phyloP scores from a whole-genome alignment of 306 rosid genomes.

The Ormosia emarginata region DNA sequence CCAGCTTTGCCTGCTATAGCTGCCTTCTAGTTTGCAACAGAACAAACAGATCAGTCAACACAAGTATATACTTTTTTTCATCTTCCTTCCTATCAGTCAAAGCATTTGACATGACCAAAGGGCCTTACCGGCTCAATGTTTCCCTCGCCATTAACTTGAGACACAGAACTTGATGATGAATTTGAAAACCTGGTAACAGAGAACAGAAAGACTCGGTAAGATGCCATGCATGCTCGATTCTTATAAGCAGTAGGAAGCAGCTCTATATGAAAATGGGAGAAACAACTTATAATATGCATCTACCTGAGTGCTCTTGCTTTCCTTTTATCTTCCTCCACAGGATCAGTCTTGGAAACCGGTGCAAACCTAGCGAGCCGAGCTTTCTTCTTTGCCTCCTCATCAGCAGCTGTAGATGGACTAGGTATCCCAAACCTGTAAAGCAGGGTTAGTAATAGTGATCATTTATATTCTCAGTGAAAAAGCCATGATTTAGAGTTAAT shows the following conservation, averaged over 20 bases:
- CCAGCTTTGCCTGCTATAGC: slow-evolving; percentile 67
- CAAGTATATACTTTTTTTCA: background rate
- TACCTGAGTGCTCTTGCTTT: slow-evolving; percentile 86
- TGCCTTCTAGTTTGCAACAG: slow-evolving; percentile 39
- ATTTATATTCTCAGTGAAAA: background rate
- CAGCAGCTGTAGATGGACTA: slow-evolving; percentile 46
- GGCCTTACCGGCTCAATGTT: slow-evolving; percentile 57
- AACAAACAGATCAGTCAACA: slow-evolving; percentile 31
- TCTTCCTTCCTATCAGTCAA: background rate
- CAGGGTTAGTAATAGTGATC: background rate
- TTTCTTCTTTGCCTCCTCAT: slow-evolving; percentile 71
- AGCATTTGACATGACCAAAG: background rate
- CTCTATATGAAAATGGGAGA: background rate
- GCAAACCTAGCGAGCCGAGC: slow-evolving; percentile 81
- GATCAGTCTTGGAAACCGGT: slow-evolving; percentile 52
- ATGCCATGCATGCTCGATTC: background rate
- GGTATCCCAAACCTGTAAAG: slow-evolving; percentile 69
- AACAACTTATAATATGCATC: slow-evolving; percentile 24
- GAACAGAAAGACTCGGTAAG: slow-evolving; percentile 8
- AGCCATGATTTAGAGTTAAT: background rate
- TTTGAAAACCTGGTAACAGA: slow-evolving; percentile 58
- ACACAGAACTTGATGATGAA: slow-evolving; percentile 33
- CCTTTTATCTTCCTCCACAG: slow-evolving; percentile 75
- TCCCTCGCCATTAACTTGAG: slow-evolving; percentile 55
- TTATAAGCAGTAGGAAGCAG: background rate